Evolutionary conservation across 2,329 filamentous ascomycete genomes (phyloP), one percentile per base, ranked within the genome.

Genomic region (Fusarium fujikuroi): DNA sequence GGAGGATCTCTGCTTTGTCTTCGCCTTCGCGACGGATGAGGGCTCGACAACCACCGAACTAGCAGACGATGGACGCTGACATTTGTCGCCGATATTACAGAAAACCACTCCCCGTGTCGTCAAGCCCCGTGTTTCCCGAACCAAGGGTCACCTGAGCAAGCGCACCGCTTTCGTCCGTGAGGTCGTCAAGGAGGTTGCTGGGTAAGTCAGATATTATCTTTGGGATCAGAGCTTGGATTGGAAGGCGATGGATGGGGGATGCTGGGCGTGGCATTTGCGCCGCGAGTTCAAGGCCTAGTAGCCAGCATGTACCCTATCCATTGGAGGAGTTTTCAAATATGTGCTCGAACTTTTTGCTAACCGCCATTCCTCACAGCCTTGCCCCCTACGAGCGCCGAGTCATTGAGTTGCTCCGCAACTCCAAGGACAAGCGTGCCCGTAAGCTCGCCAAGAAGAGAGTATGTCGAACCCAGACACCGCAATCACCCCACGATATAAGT

Each of bases 361-460:
- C 78, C 52, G 40, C 21, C 23, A 40, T 30, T 18, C 18, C 44
- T 53, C 65, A 49, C 69, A 92, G 93, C 83, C 93, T 96, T 80
- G 94, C 94, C 80, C 94, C 94, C 82, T 96, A 99, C 86, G 96
- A 99, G 92, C 95, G 96, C 87, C 95, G 96, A 84, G 94, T 99
- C 81, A 97, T 99, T 84, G 96, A 99, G 91, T 89, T 99, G 85
- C 93, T 99, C 87, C 94, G 96, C 83, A 99, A 99, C 93, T 92
- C 91, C 89, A 97, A 97, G 90, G 96, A 99, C 88, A 98, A 98
- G 94, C 94, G 95, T 87, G 95, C 95, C 83, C 92, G 95, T 81
- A 98, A 98, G 92, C 93, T 98, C 83, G 95, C 95, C 83, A 98
- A 98, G 95, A 98, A 97, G 93, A 92, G 95, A 87, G 93, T 95